A percentile compares a stretch with the other conserved stretches of the same genome.
Evolutionary conservation across 2,329 filamentous ascomycete genomes (phyloP).

Genomic region (Fusarium buxicola): DNA sequence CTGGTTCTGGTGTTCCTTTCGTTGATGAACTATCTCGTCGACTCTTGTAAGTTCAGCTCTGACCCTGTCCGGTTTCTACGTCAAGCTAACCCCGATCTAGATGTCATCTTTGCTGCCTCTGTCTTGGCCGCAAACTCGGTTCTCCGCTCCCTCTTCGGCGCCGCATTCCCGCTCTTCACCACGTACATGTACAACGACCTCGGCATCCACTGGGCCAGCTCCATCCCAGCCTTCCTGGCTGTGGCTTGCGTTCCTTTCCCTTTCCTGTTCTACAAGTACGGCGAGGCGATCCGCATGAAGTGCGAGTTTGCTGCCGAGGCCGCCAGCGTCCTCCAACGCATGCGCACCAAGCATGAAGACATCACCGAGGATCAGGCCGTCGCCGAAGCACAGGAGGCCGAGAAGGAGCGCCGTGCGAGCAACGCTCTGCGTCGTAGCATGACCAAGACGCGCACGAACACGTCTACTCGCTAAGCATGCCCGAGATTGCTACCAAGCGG

Average conservation of each 20-base stretch:
- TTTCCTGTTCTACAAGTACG: slow-evolving; percentile 81
- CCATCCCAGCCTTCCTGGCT: slow-evolving; percentile 79
- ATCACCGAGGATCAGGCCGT: slow-evolving; percentile 47
- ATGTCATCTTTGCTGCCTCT: slow-evolving; percentile 81
- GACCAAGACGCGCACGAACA: slow-evolving; percentile 26
- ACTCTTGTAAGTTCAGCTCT: slow-evolving; percentile 59
- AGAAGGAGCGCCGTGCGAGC: slow-evolving; percentile 44
- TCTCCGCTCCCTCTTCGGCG: slow-evolving; percentile 77
- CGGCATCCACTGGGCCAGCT: slow-evolving; percentile 81
- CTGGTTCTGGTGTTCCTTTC: slow-evolving; percentile 74
- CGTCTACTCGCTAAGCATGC: not conserved
- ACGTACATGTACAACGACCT: slow-evolving; percentile 67
- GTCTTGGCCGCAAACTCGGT: slow-evolving; percentile 79
- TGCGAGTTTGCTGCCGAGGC: slow-evolving; percentile 79
- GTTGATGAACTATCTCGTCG: slow-evolving; percentile 75
- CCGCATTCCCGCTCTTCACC: slow-evolving; percentile 80
- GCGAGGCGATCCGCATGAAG: slow-evolving; percentile 68
- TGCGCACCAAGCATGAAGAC: slow-evolving; percentile 49
- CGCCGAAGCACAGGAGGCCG: slow-evolving; percentile 39
- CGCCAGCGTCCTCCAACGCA: slow-evolving; percentile 66
- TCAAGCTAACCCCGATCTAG: slow-evolving; percentile 39
- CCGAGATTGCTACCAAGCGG: not conserved
- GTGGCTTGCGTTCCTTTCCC: slow-evolving; percentile 79
- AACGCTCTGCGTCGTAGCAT: slow-evolving; percentile 35
- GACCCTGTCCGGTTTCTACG: not conserved